Base-by-base conservation (phyloP, 2,329 filamentous ascomycete species). In the Leptographium procerum region DNA sequence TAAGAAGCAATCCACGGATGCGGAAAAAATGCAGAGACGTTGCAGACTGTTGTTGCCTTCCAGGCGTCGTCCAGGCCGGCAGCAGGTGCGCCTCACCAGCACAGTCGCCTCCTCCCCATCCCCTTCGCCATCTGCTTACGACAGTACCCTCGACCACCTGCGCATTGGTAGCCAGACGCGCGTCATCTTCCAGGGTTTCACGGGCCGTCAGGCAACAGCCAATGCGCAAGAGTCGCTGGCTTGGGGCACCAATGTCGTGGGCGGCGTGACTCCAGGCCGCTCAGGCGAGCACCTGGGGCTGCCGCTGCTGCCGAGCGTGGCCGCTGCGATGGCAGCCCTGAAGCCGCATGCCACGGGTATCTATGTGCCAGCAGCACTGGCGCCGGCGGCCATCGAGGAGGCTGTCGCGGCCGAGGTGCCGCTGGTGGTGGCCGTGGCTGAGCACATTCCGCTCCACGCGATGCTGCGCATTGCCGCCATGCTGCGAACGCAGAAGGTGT, bases 231-330 rank as follows among this genome's bases (percentile, higher is more conserved):
- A 91, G 68, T 89, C 87, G 14, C 73, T 91, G 60, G 82, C 77
- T 69, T 92, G 87, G 80, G 88, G 88, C 14, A 91, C 88, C 45
- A 87, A 89, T 43, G 85, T 92, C 60, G 86, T 92, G 0, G 88
- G 88, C 33, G 88, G 88, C 29, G 86, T 91, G 22, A 89, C 83
- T 57, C 88, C 88, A 0, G 84, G 83, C 4, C 58, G 53, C 47
- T 28, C 36, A 1, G 60, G 60, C 43, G 59, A 63, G 53, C 88
- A 91, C 72, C 73, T 91, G 24, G 87, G 85, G 2, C 74, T 89
- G 40, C 88, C 88, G 1, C 78, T 91, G 1, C 74, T 90, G 24
- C 84, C 87, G 1, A 84, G 80, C 50, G 84, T 91, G 33, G 77
- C 78, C 61, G 56, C 82, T 77, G 88, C 88, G 8, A 83, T 87